Evolutionary conservation across 805 yeast genomes (phyloP).

Genomic region (Metschnikowia rubicola): DNA sequence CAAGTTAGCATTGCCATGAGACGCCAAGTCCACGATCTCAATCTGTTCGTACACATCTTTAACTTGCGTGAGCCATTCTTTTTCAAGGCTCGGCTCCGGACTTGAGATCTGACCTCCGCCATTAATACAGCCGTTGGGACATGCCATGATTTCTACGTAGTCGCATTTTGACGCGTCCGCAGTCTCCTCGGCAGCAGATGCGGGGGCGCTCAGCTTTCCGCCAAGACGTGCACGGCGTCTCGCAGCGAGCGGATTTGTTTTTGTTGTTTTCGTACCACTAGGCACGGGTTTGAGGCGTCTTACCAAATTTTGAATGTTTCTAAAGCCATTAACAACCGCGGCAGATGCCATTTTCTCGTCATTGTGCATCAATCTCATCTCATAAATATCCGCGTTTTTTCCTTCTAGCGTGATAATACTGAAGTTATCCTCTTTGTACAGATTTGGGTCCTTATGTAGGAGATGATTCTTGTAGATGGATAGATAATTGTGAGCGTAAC

Average conservation of each 20-base stretch:
- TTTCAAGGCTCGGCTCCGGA: conserved; percentile 34
- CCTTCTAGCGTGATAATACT: conserved; percentile 50
- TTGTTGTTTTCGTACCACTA: conserved; percentile 15
- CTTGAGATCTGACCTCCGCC: conserved; percentile 88
- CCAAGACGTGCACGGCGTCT: conserved; percentile 41
- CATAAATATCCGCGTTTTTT: conserved; percentile 72
- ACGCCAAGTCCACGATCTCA: conserved; percentile 17
- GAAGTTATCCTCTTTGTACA: conserved; percentile 19
- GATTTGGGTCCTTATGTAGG: conserved; percentile 16
- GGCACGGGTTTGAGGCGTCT: conserved; percentile 60
- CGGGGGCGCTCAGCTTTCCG: conserved; percentile 8
- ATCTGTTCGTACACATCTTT: conserved; percentile 33
- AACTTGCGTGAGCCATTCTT: conserved; percentile 45
- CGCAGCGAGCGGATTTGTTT: conserved; percentile 38
- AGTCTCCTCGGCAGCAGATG: conserved; percentile 17
- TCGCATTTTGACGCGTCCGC: conserved; percentile 70
- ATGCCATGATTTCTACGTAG: conserved; percentile 94
- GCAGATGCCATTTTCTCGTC: conserved; percentile 44
- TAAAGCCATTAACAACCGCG: conserved; percentile 81
- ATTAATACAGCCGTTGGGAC: conserved; percentile 96
- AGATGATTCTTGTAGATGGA: conserved; percentile 31
- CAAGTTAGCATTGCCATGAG: conserved; percentile 5
- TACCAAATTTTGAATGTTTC: conserved; percentile 91
- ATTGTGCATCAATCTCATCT: conserved; percentile 52
- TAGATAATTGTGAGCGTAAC: conserved; percentile 74